phyloP scores from a whole-genome alignment of 2,329 filamentous ascomycete species.

The Arthroderma sp. region DNA sequence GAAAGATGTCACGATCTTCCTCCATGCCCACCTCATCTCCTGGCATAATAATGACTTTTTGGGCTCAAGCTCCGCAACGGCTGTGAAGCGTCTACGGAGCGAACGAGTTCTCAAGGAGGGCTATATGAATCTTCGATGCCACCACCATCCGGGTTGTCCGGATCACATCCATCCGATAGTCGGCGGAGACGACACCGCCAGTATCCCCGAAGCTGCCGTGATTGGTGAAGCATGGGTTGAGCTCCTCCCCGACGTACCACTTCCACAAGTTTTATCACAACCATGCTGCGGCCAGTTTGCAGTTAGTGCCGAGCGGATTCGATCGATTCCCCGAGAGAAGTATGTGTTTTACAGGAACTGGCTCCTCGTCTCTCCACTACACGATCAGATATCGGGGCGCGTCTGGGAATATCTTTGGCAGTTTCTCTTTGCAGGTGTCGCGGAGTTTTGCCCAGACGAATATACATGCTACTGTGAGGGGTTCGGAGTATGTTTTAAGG shows the following conservation, averaged over 20 bases:
- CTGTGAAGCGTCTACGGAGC: slow-evolving; percentile 38
- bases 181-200: slow-evolving; percentile 27
- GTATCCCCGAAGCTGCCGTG: slow-evolving; percentile 35
- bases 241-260: slow-evolving; percentile 31
- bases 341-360: slow-evolving; percentile 48
- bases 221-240: slow-evolving; percentile 35
- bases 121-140: slow-evolving; percentile 49
- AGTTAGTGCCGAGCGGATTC: slow-evolving; percentile 44
- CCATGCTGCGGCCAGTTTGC: slow-evolving; percentile 55
- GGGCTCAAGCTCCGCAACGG: slow-evolving; percentile 37
- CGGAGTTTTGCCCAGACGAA: slow-evolving; percentile 35
- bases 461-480: slow-evolving; percentile 51
- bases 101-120: slow-evolving; percentile 40
- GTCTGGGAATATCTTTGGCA: slow-evolving; percentile 55
- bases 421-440: slow-evolving; percentile 43
- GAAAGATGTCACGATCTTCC: slow-evolving; percentile 46
- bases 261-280: slow-evolving; percentile 41
- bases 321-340: slow-evolving; percentile 37
- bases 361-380: slow-evolving; percentile 44
- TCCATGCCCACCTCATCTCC: slow-evolving; percentile 42
- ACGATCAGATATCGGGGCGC: slow-evolving; percentile 44
- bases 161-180: slow-evolving; percentile 41
- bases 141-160: slow-evolving; percentile 45
- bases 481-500: slow-evolving; percentile 49
- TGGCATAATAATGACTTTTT: slow-evolving; percentile 50